Evolutionary conservation across 2,329 filamentous ascomycete species (phyloP).

Genomic region (Fonsecaea erecta): DNA sequence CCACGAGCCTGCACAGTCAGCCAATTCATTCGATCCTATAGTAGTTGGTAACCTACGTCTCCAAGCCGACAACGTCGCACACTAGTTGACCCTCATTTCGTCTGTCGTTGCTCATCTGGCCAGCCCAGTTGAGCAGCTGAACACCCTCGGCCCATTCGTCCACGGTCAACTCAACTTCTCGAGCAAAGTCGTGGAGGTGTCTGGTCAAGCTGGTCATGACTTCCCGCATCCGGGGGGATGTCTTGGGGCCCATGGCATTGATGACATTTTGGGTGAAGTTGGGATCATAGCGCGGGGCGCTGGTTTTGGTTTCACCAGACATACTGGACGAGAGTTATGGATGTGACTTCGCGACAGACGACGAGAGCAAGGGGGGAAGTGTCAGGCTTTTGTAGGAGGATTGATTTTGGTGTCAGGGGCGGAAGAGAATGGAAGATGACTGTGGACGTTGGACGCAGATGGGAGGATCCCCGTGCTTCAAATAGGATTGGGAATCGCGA

Average conservation of each 20-base stretch:
- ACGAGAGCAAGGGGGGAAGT: background rate
- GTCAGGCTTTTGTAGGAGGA: background rate
- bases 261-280: slow-evolving; percentile 71
- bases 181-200: slow-evolving; percentile 64
- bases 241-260: slow-evolving; percentile 73
- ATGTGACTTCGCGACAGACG: background rate
- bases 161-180: slow-evolving; percentile 62
- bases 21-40: background rate
- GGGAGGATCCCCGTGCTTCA: slow-evolving; percentile 6
- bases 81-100: slow-evolving; percentile 68
- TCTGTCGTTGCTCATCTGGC: slow-evolving; percentile 65
- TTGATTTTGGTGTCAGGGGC: background rate
- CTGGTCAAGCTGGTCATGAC: slow-evolving; percentile 60
- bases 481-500: slow-evolving; percentile 21
- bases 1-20: slow-evolving; percentile 60
- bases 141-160: slow-evolving; percentile 64
- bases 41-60: slow-evolving; percentile 50
- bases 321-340: slow-evolving; percentile 1
- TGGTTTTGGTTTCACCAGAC: slow-evolving; percentile 22
- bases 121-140: slow-evolving; percentile 64
- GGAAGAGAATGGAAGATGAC: background rate
- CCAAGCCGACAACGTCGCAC: slow-evolving; percentile 63
- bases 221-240: slow-evolving; percentile 67
- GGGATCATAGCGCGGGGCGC: slow-evolving; percentile 47
- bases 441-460: background rate